Evolutionary conservation across 192 early-diverging fungal species (phyloP).

Genomic region (Entophlyctis luteolus): DNA sequence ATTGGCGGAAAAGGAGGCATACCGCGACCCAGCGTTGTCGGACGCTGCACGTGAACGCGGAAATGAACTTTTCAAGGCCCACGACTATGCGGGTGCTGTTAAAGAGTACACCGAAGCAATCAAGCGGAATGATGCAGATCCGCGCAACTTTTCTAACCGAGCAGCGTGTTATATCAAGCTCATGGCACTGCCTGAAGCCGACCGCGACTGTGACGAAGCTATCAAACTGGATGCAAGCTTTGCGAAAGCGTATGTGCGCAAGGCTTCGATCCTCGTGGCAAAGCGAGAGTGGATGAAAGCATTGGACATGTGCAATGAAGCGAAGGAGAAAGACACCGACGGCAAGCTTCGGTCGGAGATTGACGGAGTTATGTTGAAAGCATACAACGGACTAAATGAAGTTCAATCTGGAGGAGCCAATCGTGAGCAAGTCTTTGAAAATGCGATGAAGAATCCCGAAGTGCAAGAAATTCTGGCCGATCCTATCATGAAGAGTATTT

Average conservation of each 20-base stretch:
- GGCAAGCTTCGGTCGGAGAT: slow-evolving; percentile 81
- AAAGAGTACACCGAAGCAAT: slow-evolving; percentile 93
- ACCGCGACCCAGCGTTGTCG: slow-evolving; percentile 74
- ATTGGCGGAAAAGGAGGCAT: slow-evolving; percentile 77
- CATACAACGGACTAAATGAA: slow-evolving; percentile 69
- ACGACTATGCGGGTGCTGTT: slow-evolving; percentile 79
- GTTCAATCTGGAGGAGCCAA: slow-evolving; percentile 55
- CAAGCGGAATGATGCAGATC: slow-evolving; percentile 88
- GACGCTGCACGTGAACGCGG: slow-evolving; percentile 91
- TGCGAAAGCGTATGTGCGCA: slow-evolving; percentile 93
- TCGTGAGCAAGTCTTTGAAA: slow-evolving; percentile 73
- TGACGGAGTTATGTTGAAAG: slow-evolving; percentile 61
- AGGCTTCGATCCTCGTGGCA: slow-evolving; percentile 82
- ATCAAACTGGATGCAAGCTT: slow-evolving; percentile 81
- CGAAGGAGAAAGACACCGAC: slow-evolving; percentile 74
- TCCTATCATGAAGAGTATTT: slow-evolving; percentile 93
- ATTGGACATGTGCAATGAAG: slow-evolving; percentile 76
- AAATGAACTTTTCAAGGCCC: slow-evolving; percentile 89
- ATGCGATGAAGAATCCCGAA: slow-evolving; percentile 91
- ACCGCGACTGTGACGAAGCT: slow-evolving; percentile 91
- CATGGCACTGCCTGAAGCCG: slow-evolving; percentile 86
- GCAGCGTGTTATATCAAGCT: slow-evolving; percentile 94
- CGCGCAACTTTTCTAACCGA: slow-evolving; percentile 91
- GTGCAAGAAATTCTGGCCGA: slow-evolving; percentile 80
- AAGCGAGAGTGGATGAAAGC: slow-evolving; percentile 85